phyloP scores from a whole-genome alignment of 345 rosid genomes.

The Citrus medica region DNA sequence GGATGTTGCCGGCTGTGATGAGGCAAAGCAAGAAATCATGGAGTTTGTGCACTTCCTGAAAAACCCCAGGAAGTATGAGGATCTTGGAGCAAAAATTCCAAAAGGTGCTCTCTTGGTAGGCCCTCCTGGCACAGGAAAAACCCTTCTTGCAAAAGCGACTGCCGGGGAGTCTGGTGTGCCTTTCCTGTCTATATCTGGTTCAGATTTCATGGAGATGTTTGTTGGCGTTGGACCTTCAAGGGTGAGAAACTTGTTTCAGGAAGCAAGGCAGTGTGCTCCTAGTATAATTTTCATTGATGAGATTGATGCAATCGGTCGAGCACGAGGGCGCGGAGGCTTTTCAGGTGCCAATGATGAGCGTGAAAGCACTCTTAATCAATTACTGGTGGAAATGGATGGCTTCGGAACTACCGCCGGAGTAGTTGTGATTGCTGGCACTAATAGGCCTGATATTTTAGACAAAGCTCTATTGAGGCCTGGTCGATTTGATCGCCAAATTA shows the following conservation, averaged over 20 bases:
- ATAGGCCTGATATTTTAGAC: constrained; percentile 94
- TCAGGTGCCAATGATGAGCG: constrained; percentile 91
- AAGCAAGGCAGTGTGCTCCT: constrained; percentile 89
- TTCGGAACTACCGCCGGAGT: constrained; percentile 95
- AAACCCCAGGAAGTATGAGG: constrained; percentile 93
- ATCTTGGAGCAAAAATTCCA: constrained; percentile 90
- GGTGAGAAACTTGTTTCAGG: constrained; percentile 92
- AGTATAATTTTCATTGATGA: constrained; percentile 95
- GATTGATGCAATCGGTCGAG: constrained; percentile 94
- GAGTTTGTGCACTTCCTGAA: constrained; percentile 94
- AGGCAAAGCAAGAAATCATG: constrained; percentile 97
- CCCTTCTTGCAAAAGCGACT: constrained; percentile 96
- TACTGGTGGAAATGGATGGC: constrained; percentile 97
- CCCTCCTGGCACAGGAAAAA: constrained; percentile 97
- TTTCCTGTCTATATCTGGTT: constrained; percentile 87
- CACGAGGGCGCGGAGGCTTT: constrained; percentile 93
- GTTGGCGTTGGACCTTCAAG: constrained; percentile 99
- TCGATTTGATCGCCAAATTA: constrained; percentile 85
- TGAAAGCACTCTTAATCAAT: constrained; percentile 89
- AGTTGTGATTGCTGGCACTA: constrained; percentile 95
- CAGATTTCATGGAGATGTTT: constrained; percentile 99
- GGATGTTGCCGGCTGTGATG: constrained; percentile 98
- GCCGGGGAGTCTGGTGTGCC: constrained; percentile 97
- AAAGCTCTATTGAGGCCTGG: constrained; percentile 90
- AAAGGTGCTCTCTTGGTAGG: constrained; percentile 97